phyloP scores from a whole-genome alignment of 2,329 filamentous ascomycete genomes.

The Ophiosphaerella korrae region DNA sequence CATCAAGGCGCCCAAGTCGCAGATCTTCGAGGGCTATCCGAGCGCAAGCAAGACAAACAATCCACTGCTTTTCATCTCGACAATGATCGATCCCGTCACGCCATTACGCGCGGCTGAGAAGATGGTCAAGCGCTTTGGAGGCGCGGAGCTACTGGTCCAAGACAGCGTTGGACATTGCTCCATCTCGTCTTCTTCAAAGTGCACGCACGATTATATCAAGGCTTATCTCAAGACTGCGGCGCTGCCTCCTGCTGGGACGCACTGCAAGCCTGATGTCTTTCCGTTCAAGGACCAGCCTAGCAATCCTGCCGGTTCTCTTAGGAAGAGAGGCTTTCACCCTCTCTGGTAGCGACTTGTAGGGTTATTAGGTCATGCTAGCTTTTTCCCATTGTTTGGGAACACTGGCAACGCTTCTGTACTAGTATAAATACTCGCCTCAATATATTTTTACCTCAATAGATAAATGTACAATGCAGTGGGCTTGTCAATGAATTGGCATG shows the following conservation, averaged over 20 bases:
- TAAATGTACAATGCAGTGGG: too few relatives aligned
- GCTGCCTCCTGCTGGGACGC: conserved; percentile 11
- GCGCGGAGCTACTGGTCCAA: conserved; percentile 14
- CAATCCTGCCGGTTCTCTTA: not conserved
- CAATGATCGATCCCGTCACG: conserved; percentile 16
- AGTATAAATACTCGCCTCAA: too few relatives aligned
- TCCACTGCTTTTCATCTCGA: conserved; percentile 17
- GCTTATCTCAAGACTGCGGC: conserved; percentile 12
- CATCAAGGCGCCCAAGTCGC: conserved; percentile 10
- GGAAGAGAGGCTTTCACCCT: not conserved
- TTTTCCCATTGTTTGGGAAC: too few relatives aligned
- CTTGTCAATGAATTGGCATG: too few relatives aligned
- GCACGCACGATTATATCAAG: conserved; percentile 10
- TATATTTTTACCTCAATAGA: too few relatives aligned
- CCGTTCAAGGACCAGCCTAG: not conserved
- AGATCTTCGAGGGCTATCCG: conserved; percentile 13
- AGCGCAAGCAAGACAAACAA: conserved; percentile 8
- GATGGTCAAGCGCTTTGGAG: conserved; percentile 16
- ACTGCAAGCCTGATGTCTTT: conserved; percentile 7
- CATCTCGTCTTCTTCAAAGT: conserved; percentile 2
- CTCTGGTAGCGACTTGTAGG: too few relatives aligned
- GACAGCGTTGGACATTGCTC: conserved; percentile 11
- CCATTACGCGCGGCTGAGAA: conserved; percentile 15
- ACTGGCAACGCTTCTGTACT: too few relatives aligned
- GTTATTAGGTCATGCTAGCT: too few relatives aligned